Percentiles rank a stretch among this genome's conserved stretches.
These are phyloP conservation scores for Paxillus rubicundulus DNA, from an alignment of 768 basidiomycete species.

Conservation along the genomic window DNA sequence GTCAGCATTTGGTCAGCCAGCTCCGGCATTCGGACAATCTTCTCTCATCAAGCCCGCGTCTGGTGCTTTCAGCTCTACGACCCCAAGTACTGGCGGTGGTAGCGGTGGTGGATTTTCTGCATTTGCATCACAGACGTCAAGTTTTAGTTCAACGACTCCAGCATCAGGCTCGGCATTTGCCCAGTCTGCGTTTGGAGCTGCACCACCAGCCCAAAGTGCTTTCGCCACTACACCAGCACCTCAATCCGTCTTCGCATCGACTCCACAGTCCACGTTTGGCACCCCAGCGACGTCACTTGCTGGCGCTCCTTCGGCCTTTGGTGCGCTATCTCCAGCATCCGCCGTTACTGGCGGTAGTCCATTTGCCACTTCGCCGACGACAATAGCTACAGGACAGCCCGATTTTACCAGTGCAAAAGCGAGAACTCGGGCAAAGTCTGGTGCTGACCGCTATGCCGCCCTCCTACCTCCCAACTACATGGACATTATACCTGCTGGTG, in stretches of 20 bases:
- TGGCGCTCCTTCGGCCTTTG: conserved; percentile 17
- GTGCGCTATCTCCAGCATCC: conserved; percentile 16
- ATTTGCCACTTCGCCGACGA: conserved; percentile 29
- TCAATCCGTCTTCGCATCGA: conserved; percentile 18
- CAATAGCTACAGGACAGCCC: conserved; percentile 22
- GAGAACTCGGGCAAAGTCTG: conserved; percentile 39
- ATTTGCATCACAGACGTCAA: conserved; percentile 47
- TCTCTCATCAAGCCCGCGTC: conserved; percentile 47
- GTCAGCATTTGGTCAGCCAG: too few relatives aligned
- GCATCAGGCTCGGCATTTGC: conserved; percentile 4
- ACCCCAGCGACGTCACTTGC: conserved; percentile 19
- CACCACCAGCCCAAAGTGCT: conserved; percentile 17
- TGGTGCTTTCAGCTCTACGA: conserved; percentile 49
- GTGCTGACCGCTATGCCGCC: conserved; percentile 52
- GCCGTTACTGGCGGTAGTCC: conserved; percentile 19
- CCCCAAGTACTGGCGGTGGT: conserved; percentile 33
- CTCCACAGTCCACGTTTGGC: conserved; percentile 28
- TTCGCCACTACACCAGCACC: conserved; percentile 14
- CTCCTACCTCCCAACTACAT: conserved; percentile 60
- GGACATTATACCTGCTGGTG: conserved; percentile 48
- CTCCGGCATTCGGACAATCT: conserved; percentile 36
- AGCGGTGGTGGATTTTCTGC: conserved; percentile 48
- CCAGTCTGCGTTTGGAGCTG: conserved; percentile 22
- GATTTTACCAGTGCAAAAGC: conserved; percentile 36
- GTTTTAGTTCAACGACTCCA: conserved; percentile 33